Conservation (phyloP, 257 asterid species). For the Nicotiana benthamiana region DNA sequence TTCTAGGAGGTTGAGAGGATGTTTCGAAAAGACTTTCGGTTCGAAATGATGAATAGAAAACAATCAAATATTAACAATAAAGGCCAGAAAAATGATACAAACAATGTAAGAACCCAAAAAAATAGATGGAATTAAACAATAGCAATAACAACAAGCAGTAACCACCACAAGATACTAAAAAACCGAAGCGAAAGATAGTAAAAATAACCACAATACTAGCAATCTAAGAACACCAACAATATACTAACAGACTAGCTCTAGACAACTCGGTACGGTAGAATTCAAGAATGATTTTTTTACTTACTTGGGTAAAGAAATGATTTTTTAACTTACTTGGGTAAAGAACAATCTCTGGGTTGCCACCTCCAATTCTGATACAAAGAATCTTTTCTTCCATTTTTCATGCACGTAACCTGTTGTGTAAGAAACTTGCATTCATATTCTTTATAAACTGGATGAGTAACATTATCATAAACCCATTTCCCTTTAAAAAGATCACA, state of each 20-base stretch:
- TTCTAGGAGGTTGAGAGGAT: neutral
- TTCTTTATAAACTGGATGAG: conserved; percentile 58
- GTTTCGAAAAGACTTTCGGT: neutral
- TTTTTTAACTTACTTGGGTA: conserved; percentile 46
- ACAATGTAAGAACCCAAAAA: too few species aligned
- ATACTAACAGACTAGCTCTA: too few species aligned
- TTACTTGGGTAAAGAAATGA: conserved; percentile 49
- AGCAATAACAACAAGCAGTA: too few species aligned
- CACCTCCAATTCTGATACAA: conserved; percentile 10
- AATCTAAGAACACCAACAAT: too few species aligned
- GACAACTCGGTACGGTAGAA: neutral
- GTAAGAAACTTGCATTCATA: conserved; percentile 58
- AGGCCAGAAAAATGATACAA: too few species aligned
- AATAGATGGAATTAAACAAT: too few species aligned
- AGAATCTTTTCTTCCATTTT: conserved; percentile 60
- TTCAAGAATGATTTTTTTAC: neutral
- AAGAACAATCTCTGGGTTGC: conserved; percentile 6
- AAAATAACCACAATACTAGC: too few species aligned
- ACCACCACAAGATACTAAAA: too few species aligned
- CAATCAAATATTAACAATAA: too few species aligned
- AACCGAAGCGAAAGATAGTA: too few species aligned
- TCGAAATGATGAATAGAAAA: too few species aligned
- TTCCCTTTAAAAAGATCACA: conserved; percentile 63
- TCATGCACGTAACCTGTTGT: conserved; percentile 67
- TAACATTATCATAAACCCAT: conserved; percentile 66